Conservation (phyloP, 2,329 filamentous ascomycete species). For the Cephalotrichum gorgonifer region DNA sequence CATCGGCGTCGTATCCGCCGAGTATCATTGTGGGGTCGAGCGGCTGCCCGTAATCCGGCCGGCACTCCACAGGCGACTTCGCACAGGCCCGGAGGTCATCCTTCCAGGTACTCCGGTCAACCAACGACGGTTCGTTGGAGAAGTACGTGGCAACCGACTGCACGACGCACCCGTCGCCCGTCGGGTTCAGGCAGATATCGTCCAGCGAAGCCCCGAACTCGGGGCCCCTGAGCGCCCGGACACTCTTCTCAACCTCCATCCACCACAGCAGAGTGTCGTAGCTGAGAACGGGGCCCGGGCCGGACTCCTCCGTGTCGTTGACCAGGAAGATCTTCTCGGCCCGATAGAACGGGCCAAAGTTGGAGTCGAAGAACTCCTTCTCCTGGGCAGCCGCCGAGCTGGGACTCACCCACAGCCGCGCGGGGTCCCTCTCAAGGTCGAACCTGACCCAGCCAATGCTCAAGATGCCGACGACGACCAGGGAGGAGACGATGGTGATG, state of each 20-base stretch:
- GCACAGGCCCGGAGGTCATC: slow-evolving; percentile 63
- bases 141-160: slow-evolving; percentile 92
- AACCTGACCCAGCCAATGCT: slow-evolving; percentile 86
- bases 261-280: slow-evolving; percentile 90
- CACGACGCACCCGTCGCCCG: slow-evolving; percentile 78
- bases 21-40: slow-evolving; percentile 78
- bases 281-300: slow-evolving; percentile 67
- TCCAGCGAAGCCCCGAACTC: slow-evolving; percentile 59
- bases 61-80: slow-evolving; percentile 70
- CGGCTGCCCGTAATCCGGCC: slow-evolving; percentile 82
- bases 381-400: slow-evolving; percentile 83
- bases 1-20: slow-evolving; percentile 63
- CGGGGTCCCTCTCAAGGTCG: slow-evolving; percentile 81
- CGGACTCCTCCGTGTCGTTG: slow-evolving; percentile 60
- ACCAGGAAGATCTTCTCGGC: slow-evolving; percentile 90
- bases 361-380: slow-evolving; percentile 85
- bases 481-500: slow-evolving; percentile 66
- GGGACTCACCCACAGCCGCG: slow-evolving; percentile 92
- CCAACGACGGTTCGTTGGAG: slow-evolving; percentile 51
- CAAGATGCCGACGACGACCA: slow-evolving; percentile 67
- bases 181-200: slow-evolving; percentile 91
- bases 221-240: slow-evolving; percentile 61
- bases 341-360: slow-evolving; percentile 93
- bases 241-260: slow-evolving; percentile 76
- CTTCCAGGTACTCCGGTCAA: slow-evolving; percentile 60